These are phyloP conservation scores for Venturia effusa DNA, from an alignment of 2,329 filamentous ascomycete genomes.

Conservation along the genomic window DNA sequence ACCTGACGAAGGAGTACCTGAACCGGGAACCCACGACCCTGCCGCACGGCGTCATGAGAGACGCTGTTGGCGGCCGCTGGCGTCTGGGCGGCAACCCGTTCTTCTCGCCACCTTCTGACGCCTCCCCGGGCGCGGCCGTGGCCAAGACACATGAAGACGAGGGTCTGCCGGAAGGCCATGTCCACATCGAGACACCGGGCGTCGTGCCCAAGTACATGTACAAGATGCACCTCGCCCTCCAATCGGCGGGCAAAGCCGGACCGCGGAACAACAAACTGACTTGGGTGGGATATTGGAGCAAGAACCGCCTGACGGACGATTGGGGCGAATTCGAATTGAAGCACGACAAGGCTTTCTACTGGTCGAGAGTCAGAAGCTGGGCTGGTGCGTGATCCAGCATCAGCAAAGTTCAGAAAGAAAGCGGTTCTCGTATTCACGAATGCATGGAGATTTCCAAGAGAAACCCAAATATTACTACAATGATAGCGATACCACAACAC, in stretches of 20 bases:
- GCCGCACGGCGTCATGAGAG: conserved; percentile 50
- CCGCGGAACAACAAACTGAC: conserved; percentile 73
- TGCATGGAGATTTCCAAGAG: not conserved
- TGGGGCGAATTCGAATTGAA: conserved; percentile 69
- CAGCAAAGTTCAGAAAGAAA: too few species aligned
- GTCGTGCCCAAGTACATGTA: conserved; percentile 71
- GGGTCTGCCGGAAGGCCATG: conserved; percentile 44
- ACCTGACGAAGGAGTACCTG: conserved; percentile 63
- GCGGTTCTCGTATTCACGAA: too few species aligned
- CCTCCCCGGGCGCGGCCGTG: conserved; percentile 11
- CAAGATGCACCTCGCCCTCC: conserved; percentile 65
- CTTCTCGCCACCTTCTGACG: not conserved
- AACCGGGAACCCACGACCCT: conserved; percentile 25
- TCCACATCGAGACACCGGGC: conserved; percentile 82
- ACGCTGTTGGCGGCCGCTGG: conserved; percentile 58
- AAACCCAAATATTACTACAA: not conserved
- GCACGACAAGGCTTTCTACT: conserved; percentile 51
- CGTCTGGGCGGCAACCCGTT: conserved; percentile 30
- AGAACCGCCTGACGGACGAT: conserved; percentile 81
- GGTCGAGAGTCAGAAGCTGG: conserved; percentile 49
- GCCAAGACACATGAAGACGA: conserved; percentile 21
- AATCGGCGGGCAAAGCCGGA: conserved; percentile 42
- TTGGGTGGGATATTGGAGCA: conserved; percentile 88
- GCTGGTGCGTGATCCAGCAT: not conserved
- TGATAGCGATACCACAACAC: not conserved